Evolutionary conservation across 345 rosid genomes (phyloP).

Genomic region (Laguncularia racemosa): DNA sequence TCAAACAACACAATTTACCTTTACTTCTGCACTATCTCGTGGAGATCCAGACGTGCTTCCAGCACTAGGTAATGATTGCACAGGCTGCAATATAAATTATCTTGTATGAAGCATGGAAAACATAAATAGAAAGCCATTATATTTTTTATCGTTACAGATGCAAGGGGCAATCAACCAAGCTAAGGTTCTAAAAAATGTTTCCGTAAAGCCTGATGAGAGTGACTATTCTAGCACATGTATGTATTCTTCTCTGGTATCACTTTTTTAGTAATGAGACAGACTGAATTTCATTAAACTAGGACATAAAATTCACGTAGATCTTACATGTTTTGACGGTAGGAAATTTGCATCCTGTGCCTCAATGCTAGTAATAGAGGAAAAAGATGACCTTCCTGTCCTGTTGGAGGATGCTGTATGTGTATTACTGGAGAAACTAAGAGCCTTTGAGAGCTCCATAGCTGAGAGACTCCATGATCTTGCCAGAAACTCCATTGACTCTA

Average conservation of each 20-base stretch:
- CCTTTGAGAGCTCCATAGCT: conserved; percentile 77
- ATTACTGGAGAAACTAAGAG: conserved; percentile 35
- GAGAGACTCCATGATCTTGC: conserved; percentile 97
- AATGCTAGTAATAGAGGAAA: conserved; percentile 26
- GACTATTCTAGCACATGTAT: background rate
- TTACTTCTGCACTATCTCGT: conserved; percentile 72
- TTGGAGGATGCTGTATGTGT: conserved; percentile 9
- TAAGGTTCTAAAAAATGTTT: background rate
- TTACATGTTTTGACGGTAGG: conserved; percentile 29
- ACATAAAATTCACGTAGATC: background rate
- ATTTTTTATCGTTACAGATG: background rate
- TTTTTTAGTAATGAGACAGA: background rate
- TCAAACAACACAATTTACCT: conserved; percentile 29
- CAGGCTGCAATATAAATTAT: conserved; percentile 18
- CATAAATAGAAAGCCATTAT: no score
- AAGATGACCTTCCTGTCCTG: conserved; percentile 19
- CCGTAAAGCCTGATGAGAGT: background rate
- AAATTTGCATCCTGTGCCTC: conserved; percentile 34
- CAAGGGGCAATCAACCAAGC: background rate
- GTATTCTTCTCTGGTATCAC: background rate
- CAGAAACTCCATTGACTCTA: conserved; percentile 89
- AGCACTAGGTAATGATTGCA: conserved; percentile 27
- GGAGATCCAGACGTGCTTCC: conserved; percentile 60
- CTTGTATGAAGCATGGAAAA: background rate
- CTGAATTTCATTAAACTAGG: background rate